Conservation (phyloP, 371 early-diverging fungal genomes). For the Mucor racemosus region DNA sequence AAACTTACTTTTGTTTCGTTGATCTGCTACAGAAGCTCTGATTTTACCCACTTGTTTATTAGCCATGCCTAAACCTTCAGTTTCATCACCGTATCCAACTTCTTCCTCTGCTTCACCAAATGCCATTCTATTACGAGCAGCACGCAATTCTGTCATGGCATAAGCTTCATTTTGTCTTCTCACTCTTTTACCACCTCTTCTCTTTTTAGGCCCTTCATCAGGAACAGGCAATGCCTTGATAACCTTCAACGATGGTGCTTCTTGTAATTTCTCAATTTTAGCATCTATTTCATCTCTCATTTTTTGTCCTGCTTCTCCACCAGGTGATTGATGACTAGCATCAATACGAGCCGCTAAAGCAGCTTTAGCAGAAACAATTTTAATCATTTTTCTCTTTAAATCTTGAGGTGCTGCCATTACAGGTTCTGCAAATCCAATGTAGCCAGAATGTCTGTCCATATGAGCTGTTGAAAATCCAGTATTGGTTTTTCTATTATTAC, state of each 20-base stretch:
- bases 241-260: slow-evolving; percentile 86
- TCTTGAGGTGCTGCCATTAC: slow-evolving; percentile 76
- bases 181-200: slow-evolving; percentile 88
- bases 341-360: slow-evolving; percentile 92
- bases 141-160: slow-evolving; percentile 88
- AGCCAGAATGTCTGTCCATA: slow-evolving; percentile 77
- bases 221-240: slow-evolving; percentile 93
- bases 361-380: slow-evolving; percentile 85
- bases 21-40: slow-evolving; percentile 66
- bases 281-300: slow-evolving; percentile 84
- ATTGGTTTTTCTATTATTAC: slow-evolving; percentile 64
- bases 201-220: slow-evolving; percentile 87
- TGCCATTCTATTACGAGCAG: slow-evolving; percentile 87
- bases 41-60: slow-evolving; percentile 77
- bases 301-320: slow-evolving; percentile 73
- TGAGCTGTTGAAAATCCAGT: slow-evolving; percentile 82
- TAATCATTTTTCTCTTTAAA: slow-evolving; percentile 75
- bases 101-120: slow-evolving; percentile 95
- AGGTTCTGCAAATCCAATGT: slow-evolving; percentile 77
- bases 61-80: slow-evolving; percentile 91
- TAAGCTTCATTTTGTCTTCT: slow-evolving; percentile 84
- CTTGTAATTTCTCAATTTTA: slow-evolving; percentile 84
- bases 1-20: slow-evolving; percentile 64
- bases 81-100: slow-evolving; percentile 77
- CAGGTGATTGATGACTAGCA: slow-evolving; percentile 65